A percentile compares a stretch with the other conserved stretches of the same genome.
These are phyloP conservation scores for Lecanicillium sp. DNA, from an alignment of 2,329 filamentous ascomycete species.

Conservation along the genomic window DNA sequence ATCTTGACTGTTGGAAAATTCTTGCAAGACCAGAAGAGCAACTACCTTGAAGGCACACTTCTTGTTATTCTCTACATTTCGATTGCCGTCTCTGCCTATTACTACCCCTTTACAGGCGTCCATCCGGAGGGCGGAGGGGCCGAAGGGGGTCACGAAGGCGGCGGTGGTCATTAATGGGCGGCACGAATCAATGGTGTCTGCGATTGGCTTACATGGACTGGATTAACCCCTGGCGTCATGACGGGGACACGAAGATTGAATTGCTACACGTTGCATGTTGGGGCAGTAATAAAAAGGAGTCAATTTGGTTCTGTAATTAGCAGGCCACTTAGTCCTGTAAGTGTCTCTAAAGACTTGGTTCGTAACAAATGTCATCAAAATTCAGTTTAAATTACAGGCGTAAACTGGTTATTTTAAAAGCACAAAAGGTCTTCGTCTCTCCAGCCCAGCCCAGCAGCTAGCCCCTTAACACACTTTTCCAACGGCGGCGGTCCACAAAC, in stretches of 20 bases:
- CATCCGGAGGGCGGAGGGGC: slow-evolving; percentile 22
- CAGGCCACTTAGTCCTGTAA: background rate
- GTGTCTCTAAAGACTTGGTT: background rate
- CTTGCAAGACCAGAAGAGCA: slow-evolving; percentile 78
- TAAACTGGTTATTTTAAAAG: slow-evolving; percentile 42
- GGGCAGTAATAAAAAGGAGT: too few relatives aligned
- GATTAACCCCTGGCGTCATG: too few relatives aligned
- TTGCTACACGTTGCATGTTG: too few relatives aligned
- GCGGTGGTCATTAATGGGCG: background rate
- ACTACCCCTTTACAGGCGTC: slow-evolving; percentile 33
- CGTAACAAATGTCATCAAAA: background rate
- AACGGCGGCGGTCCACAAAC: slow-evolving; percentile 73
- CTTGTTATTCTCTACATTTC: slow-evolving; percentile 62
- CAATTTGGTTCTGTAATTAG: background rate
- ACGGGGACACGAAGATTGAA: too few relatives aligned
- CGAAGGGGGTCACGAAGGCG: slow-evolving; percentile 5
- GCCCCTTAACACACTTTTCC: slow-evolving; percentile 57
- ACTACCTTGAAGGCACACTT: slow-evolving; percentile 81
- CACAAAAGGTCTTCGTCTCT: slow-evolving; percentile 64
- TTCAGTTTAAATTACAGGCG: too few relatives aligned
- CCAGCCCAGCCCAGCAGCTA: slow-evolving; percentile 57
- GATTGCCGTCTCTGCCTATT: slow-evolving; percentile 51
- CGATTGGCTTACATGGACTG: too few relatives aligned
- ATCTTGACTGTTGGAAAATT: slow-evolving; percentile 86
- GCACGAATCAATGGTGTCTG: too few relatives aligned